Evolutionary conservation across 345 rosid genomes (phyloP), one percentile per base, ranked within the genome.

Genomic region (Alliaria petiolata): DNA sequence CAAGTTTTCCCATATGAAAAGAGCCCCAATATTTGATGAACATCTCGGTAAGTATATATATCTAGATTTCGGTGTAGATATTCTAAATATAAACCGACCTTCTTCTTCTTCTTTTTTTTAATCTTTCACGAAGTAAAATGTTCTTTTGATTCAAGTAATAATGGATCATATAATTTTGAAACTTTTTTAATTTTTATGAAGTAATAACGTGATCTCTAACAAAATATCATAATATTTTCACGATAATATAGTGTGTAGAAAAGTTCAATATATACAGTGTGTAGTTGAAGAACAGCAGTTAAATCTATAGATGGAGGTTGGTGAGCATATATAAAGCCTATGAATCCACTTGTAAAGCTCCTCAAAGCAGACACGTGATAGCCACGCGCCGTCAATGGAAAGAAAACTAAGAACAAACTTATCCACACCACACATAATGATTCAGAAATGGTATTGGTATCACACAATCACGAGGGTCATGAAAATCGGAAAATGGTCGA

Each of bases 391-490:
- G 46, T 58, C 63, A 13, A 57, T 4, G 46, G 17, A 31, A 20
- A 31, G 31, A 26, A 58, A 31, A 26, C 58, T 25, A 33, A 53
- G 28, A 71, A 40, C 45, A 64, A 71, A 42, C 47, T 62, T 62
- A 62, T 53, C 63, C 69, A 52, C 63, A 53, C 20, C 42, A 51
- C 31, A 28, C 31, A 28, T 28, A 20, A 36, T 60, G 22, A 19
- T 35, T 42, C n/a, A 45, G 65, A 69, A n/a, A 34, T 9, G 15
- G 33, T n/a, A n/a, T n/a, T n/a, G n/a, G n/a, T 34, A 26, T 70
- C 35, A 51, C 61, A 13, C 30, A 28, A 28, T 72, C 65, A 64
- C 65, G 42, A 72, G 70, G 58, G 25, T 72, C 58, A 64, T 72
- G 57, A 19, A 64, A 44, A 36, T 54, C 34, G 22, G n/a, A 54